These are phyloP conservation scores for Penicillium hordei DNA, from an alignment of 2,329 filamentous ascomycete species.

Conservation along the genomic window DNA sequence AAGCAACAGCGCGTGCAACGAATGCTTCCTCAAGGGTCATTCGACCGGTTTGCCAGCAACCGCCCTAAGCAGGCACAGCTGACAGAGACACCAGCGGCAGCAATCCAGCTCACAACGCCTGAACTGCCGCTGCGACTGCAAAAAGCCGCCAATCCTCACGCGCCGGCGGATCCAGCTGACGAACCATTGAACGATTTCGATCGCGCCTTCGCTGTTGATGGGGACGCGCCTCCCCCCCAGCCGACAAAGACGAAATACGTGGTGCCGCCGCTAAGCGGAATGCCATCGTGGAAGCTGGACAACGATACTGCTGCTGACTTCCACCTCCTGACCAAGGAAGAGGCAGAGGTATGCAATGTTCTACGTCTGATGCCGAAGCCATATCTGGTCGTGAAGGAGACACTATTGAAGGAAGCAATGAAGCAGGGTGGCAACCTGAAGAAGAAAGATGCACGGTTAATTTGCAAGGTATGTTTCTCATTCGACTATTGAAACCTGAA, in stretches of 20 bases:
- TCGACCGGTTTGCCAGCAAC: conserved; percentile 77
- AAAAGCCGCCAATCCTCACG: conserved; percentile 36
- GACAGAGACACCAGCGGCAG: conserved; percentile 71
- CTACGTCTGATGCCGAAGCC: conserved; percentile 88
- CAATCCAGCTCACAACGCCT: conserved; percentile 73
- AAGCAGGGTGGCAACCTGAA: conserved; percentile 85
- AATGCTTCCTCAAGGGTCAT: conserved; percentile 69
- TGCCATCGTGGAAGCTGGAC: conserved; percentile 60
- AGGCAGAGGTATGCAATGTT: conserved; percentile 80
- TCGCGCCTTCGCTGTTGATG: conserved; percentile 54
- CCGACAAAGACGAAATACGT: conserved; percentile 54
- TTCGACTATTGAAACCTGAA: neutral
- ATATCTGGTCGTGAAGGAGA: conserved; percentile 91
- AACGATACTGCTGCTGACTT: conserved; percentile 74
- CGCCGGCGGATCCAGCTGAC: conserved; percentile 33
- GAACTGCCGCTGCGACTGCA: conserved; percentile 68
- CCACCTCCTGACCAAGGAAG: conserved; percentile 80
- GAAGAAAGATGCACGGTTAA: conserved; percentile 88
- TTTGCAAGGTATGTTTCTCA: conserved; percentile 58
- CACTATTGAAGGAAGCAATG: conserved; percentile 84
- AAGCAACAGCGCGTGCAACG: conserved; percentile 72
- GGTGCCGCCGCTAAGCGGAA: conserved; percentile 48
- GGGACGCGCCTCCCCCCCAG: conserved; percentile 42
- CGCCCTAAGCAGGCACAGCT: conserved; percentile 68
- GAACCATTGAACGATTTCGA: conserved; percentile 52